Evolutionary conservation across 495 filamentous ascomycete genomes (phyloP).

Genomic region (Daldinia concentrica): DNA sequence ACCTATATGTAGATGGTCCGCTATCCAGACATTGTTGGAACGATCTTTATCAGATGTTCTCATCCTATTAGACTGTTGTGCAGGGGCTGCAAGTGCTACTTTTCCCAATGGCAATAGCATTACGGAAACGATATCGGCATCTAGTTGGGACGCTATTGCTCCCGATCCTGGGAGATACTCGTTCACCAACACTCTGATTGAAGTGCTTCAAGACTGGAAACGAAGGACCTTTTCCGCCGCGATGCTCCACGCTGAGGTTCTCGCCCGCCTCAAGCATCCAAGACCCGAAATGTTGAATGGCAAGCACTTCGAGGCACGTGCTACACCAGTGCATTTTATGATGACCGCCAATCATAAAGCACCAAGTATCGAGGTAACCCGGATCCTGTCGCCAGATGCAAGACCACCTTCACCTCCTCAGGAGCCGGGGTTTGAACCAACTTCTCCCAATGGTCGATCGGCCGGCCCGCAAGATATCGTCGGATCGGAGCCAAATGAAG

Average conservation of each 20-base stretch:
- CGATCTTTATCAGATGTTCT: conserved; percentile 61
- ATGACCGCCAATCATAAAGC: conserved; percentile 62
- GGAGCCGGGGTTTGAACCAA: conserved; percentile 34
- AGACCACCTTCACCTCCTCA: conserved; percentile 49
- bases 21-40: conserved; percentile 63
- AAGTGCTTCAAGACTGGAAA: conserved; percentile 62
- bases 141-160: conserved; percentile 62
- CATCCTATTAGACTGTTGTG: conserved; percentile 64
- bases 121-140: conserved; percentile 63
- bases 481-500: conserved; percentile 52
- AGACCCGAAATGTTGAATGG: conserved; percentile 59
- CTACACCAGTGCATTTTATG: conserved; percentile 63
- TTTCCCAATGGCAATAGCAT: conserved; percentile 59
- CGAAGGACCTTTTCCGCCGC: conserved; percentile 58
- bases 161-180: conserved; percentile 62
- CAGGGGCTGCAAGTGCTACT: conserved; percentile 60
- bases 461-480: conserved; percentile 34
- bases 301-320: conserved; percentile 58
- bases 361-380: conserved; percentile 60
- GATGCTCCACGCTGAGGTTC: conserved; percentile 62
- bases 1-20: conserved; percentile 54
- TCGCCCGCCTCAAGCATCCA: conserved; percentile 62
- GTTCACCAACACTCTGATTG: conserved; percentile 61
- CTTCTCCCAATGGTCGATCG: conserved; percentile 33
- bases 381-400: conserved; percentile 43